phyloP scores from a whole-genome alignment of 1,284 basidiomycete species.

The Cryptococcus sp. region DNA sequence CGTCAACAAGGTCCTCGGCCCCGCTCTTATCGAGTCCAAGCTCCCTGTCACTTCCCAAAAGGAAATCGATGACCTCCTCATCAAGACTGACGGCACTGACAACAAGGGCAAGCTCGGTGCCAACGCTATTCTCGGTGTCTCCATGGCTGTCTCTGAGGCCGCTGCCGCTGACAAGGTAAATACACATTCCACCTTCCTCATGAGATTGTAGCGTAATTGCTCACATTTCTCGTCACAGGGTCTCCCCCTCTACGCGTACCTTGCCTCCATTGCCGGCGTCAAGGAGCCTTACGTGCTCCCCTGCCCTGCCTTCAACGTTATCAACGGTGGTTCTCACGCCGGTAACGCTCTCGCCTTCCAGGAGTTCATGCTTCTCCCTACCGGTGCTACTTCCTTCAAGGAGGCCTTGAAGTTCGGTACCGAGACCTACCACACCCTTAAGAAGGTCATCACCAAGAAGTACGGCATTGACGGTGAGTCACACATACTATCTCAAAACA shows the following conservation, averaged over 20 bases:
- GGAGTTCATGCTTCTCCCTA: slow-evolving; percentile 99
- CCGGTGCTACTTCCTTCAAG: slow-evolving; percentile 85
- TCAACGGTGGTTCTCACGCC: slow-evolving; percentile 99
- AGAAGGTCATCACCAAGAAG: slow-evolving; percentile 99
- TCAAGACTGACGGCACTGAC: slow-evolving; percentile 94
- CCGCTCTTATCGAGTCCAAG: slow-evolving; percentile 82
- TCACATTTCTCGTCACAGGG: slow-evolving; percentile 54
- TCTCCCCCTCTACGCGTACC: slow-evolving; percentile 93
- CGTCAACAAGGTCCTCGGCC: slow-evolving; percentile 90
- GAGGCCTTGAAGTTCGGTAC: slow-evolving; percentile 99
- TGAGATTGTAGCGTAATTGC: not conserved
- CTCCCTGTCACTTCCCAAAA: slow-evolving; percentile 90
- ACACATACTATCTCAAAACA: too few relatives aligned
- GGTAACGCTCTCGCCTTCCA: slow-evolving; percentile 99
- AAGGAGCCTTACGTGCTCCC: slow-evolving; percentile 91
- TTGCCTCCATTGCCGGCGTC: slow-evolving; percentile 91
- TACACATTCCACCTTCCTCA: not conserved
- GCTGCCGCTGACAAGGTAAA: slow-evolving; percentile 80
- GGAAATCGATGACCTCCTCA: slow-evolving; percentile 96
- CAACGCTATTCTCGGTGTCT: slow-evolving; percentile 98
- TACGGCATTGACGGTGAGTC: slow-evolving; percentile 93
- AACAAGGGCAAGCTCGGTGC: slow-evolving; percentile 99
- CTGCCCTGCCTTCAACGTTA: slow-evolving; percentile 94
- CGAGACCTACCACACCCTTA: slow-evolving; percentile 97
- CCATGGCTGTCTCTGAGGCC: slow-evolving; percentile 92